Conservation (phyloP, 2,329 filamentous ascomycete genomes). For the Arthrobotrys megalospora region DNA sequence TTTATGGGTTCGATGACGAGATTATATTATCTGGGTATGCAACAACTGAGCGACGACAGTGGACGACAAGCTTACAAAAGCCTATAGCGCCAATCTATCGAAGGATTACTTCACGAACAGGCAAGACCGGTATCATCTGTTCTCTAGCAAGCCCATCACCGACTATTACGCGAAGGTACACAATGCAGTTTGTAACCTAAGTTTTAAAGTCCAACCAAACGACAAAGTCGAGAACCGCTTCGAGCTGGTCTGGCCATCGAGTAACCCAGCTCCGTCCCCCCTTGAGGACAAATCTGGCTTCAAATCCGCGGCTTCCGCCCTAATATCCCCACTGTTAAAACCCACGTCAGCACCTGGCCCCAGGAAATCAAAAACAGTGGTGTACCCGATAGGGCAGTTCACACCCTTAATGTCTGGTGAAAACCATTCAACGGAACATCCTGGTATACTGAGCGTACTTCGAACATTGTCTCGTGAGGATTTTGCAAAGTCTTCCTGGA, state of each 20-base stretch:
- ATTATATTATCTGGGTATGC: slow-evolving; percentile 89
- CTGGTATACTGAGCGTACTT: slow-evolving; percentile 82
- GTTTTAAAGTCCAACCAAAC: slow-evolving; percentile 81
- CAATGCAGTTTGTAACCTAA: slow-evolving; percentile 81
- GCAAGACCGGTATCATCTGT: slow-evolving; percentile 94
- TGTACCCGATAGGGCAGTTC: slow-evolving; percentile 90
- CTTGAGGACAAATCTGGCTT: slow-evolving; percentile 79
- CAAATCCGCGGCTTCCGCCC: slow-evolving; percentile 77
- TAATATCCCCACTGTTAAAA: slow-evolving; percentile 78
- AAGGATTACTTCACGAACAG: slow-evolving; percentile 96
- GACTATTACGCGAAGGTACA: slow-evolving; percentile 87
- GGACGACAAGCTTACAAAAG: slow-evolving; percentile 21
- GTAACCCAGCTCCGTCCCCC: slow-evolving; percentile 82
- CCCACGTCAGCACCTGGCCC: slow-evolving; percentile 66
- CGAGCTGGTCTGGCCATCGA: slow-evolving; percentile 79
- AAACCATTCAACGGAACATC: slow-evolving; percentile 89
- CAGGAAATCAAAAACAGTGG: slow-evolving; percentile 75
- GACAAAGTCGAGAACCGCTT: slow-evolving; percentile 73
- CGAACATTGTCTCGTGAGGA: slow-evolving; percentile 73
- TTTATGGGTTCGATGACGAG: slow-evolving; percentile 95
- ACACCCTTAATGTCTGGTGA: slow-evolving; percentile 81
- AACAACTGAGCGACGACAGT: background rate
- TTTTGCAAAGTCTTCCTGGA: slow-evolving; percentile 84
- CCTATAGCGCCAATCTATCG: slow-evolving; percentile 82
- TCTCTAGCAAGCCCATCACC: slow-evolving; percentile 82